Percentiles rank a stretch among this genome's conserved stretches.
Conservation (phyloP, 495 filamentous ascomycete species). For the Aspergillus kassunensis region DNA sequence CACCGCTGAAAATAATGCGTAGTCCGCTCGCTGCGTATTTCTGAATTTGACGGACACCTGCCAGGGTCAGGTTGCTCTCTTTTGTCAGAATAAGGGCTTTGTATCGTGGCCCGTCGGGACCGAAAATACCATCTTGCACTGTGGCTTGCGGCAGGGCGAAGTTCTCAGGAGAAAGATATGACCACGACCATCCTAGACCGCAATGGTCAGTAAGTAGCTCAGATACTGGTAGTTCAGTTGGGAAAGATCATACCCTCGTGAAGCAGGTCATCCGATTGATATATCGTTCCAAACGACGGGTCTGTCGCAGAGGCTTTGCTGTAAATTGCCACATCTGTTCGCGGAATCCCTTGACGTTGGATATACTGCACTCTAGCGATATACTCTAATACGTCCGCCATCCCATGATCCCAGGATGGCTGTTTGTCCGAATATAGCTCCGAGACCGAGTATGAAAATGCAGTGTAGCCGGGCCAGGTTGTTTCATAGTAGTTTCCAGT, state of each 20-base stretch:
- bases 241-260: constrained; percentile 3
- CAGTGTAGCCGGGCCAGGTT: too few relatives aligned
- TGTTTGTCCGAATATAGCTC: too few relatives aligned
- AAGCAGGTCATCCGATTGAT: constrained; percentile 18
- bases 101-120: constrained; percentile 36
- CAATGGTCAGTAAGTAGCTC: not conserved
- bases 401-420: too few relatives aligned
- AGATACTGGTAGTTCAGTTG: not conserved
- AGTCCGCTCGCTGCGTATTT: constrained; percentile 39
- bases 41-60: constrained; percentile 31
- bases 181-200: constrained; percentile 41
- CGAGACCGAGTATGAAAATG: too few relatives aligned
- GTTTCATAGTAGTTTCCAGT: too few relatives aligned
- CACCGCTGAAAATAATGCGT: constrained; percentile 37
- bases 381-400: too few relatives aligned
- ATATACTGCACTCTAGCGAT: too few relatives aligned
- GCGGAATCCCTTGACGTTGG: too few relatives aligned
- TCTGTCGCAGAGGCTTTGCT: too few relatives aligned
- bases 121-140: constrained; percentile 34
- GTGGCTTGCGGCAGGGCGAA: constrained; percentile 31
- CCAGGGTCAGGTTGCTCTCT: constrained; percentile 34
- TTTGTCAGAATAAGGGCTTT: constrained; percentile 41
- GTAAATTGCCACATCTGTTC: too few relatives aligned
- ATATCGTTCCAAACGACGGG: constrained; percentile 18
- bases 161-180: constrained; percentile 49